Evolutionary conservation across 176 grass and related monocot species (phyloP), one percentile per base, ranked within the genome.

Genomic region (Microstegium vimineum): DNA sequence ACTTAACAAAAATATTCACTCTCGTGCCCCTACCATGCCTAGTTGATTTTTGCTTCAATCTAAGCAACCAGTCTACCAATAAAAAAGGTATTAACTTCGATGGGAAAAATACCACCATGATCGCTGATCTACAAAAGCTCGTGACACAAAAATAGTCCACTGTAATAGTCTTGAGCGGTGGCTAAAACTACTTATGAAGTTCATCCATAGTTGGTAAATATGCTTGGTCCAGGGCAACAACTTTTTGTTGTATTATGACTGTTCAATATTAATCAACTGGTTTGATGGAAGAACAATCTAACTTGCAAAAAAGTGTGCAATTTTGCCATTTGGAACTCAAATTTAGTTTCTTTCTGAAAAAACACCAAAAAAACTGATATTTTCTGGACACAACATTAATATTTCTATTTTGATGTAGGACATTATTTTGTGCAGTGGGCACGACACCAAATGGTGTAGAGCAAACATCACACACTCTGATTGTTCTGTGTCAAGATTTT

Each of bases 1-100:
- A 66, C 18, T 66, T 79, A 8, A 20, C 43, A 66, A 63, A 78
- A 22, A 41, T 22, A 84, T 20, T 85, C 3, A 84, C 17, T 84
- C 4, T 62, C 27, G 56, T 67, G 26, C 10, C 36, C 28, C 26
- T 81, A n/a, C 10, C 45, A 41, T 65, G 28, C 4, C 38, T 11
- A 64, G 75, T 14, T 78, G 20, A 45, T 14, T 35, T 63, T 77
- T 76, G 1, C 22, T 30, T 43, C 41, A 31, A 28, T 43, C 13
- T 2, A 38, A 26, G 17, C 32, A 61, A 27, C 34, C 13, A 64
- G 4, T 32, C 16, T n/a, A 78, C 37, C 75, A 77, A 77, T 30
- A 42, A 77, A 43, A 28, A 43, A 30, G 8, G 20, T 56, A 16
- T 65, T 46, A 49, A 67, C 66, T 36, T 45, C 22, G 2, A 47